Conservation (phyloP, 371 early-diverging fungal genomes). For the Actinomortierella wolfii region DNA sequence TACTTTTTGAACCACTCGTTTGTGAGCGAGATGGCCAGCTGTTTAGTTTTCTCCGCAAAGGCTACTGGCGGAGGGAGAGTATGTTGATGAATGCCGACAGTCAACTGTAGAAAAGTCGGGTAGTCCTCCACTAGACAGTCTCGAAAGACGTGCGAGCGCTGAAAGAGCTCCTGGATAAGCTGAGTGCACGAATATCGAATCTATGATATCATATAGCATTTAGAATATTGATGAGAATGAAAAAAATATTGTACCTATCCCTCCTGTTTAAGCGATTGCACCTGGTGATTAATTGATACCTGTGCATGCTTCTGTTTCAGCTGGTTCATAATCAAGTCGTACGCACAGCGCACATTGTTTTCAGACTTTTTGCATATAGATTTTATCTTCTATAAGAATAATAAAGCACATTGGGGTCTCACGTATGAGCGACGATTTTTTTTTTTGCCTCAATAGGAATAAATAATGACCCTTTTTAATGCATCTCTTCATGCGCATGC, state of each 20-base stretch:
- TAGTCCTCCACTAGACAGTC: constrained; percentile 56
- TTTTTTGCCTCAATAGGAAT: constrained; percentile 2
- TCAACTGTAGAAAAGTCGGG: constrained; percentile 57
- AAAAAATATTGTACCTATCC: background rate
- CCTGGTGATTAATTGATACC: no score
- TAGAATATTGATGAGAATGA: background rate
- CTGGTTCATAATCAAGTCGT: constrained; percentile 54
- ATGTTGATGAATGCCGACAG: constrained; percentile 61
- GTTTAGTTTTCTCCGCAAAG: constrained; percentile 57
- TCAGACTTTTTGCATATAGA: constrained; percentile 57
- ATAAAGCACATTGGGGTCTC: constrained; percentile 4
- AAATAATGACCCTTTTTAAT: no score
- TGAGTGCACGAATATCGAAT: constrained; percentile 71
- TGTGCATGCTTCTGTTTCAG: constrained; percentile 70
- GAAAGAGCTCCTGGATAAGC: constrained; percentile 64
- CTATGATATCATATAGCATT: constrained; percentile 36
- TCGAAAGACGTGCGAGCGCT: constrained; percentile 71
- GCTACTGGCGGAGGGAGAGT: constrained; percentile 61
- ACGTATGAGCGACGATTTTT: background rate
- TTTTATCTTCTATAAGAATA: constrained; percentile 54
- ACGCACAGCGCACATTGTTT: constrained; percentile 48
- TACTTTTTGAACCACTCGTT: constrained; percentile 64
- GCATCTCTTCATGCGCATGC: constrained; percentile 2
- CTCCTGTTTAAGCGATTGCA: constrained; percentile 1
- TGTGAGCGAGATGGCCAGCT: constrained; percentile 55